Evolutionary conservation across 2,329 filamentous ascomycete genomes (phyloP).

Genomic region (Laburnicola sp.): DNA sequence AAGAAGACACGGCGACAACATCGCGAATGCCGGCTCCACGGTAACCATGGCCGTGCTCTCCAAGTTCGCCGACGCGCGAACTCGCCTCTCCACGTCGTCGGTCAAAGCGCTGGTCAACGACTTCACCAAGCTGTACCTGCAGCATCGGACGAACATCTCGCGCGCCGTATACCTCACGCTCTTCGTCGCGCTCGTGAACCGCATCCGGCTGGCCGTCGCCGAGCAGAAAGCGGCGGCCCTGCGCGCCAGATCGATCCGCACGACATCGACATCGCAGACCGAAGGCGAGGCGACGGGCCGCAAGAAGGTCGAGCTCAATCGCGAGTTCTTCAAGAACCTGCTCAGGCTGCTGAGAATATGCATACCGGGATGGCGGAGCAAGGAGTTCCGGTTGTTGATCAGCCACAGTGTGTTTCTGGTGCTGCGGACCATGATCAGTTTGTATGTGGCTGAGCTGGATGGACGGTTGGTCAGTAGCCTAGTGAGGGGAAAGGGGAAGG

Average conservation of each 20-base stretch:
- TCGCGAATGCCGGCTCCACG: slow-evolving; percentile 25
- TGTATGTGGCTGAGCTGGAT: slow-evolving; percentile 96
- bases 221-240: slow-evolving; percentile 86
- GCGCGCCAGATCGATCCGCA: slow-evolving; percentile 62
- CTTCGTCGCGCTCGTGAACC: slow-evolving; percentile 61
- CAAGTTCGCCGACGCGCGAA: slow-evolving; percentile 40
- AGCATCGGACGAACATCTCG: slow-evolving; percentile 48
- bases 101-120: slow-evolving; percentile 44
- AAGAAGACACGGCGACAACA: no score
- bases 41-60: slow-evolving; percentile 48
- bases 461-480: slow-evolving; percentile 89
- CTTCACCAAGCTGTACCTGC: slow-evolving; percentile 44
- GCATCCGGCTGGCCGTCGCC: slow-evolving; percentile 85
- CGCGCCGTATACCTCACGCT: slow-evolving; percentile 47
- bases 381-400: slow-evolving; percentile 80
- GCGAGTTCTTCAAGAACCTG: slow-evolving; percentile 80
- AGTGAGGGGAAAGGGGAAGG: slow-evolving; percentile 86
- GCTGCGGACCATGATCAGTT: slow-evolving; percentile 83
- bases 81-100: slow-evolving; percentile 34
- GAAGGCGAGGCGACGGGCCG: slow-evolving; percentile 50
- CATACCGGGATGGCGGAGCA: slow-evolving; percentile 85
- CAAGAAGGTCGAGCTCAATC: slow-evolving; percentile 89
- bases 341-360: slow-evolving; percentile 80
- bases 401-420: slow-evolving; percentile 95
- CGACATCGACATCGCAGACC: slow-evolving; percentile 45